These are phyloP conservation scores for Melaleuca alternifolia DNA, from an alignment of 345 rosid genomes.

Conservation along the genomic window DNA sequence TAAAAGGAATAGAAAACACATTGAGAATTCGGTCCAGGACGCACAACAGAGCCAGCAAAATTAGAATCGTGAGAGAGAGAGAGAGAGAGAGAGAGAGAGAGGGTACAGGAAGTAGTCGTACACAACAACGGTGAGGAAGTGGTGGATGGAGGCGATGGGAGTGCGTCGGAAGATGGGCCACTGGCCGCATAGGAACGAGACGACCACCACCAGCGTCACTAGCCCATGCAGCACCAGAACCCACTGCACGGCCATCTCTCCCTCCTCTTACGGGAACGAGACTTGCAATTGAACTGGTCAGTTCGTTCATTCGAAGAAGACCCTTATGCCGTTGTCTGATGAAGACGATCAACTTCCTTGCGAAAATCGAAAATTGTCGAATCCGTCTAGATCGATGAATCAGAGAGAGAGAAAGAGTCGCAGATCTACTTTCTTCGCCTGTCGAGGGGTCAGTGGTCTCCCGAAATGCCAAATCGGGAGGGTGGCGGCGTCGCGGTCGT, in stretches of 20 bases:
- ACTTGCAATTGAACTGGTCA: neutral
- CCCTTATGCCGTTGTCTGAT: too few species aligned
- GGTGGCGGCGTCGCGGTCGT: too few species aligned
- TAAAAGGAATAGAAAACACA: neutral
- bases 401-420: too few species aligned
- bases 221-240: constrained; percentile 61
- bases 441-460: too few species aligned
- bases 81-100: neutral
- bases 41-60: neutral
- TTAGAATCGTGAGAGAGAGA: neutral
- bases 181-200: constrained; percentile 90
- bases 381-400: neutral
- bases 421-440: too few species aligned
- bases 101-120: constrained; percentile 67
- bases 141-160: constrained; percentile 55
- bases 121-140: constrained; percentile 80
- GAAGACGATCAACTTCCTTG: neutral
- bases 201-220: constrained; percentile 40
- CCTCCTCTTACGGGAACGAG: neutral
- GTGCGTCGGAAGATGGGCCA: constrained; percentile 92
- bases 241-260: constrained; percentile 60
- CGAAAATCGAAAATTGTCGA: neutral
- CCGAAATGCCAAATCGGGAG: too few species aligned
- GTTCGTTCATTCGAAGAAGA: neutral
- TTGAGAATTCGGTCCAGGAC: neutral